Evolutionary conservation across 1,284 basidiomycete species (phyloP).

Genomic region (Omphalotus olearius): DNA sequence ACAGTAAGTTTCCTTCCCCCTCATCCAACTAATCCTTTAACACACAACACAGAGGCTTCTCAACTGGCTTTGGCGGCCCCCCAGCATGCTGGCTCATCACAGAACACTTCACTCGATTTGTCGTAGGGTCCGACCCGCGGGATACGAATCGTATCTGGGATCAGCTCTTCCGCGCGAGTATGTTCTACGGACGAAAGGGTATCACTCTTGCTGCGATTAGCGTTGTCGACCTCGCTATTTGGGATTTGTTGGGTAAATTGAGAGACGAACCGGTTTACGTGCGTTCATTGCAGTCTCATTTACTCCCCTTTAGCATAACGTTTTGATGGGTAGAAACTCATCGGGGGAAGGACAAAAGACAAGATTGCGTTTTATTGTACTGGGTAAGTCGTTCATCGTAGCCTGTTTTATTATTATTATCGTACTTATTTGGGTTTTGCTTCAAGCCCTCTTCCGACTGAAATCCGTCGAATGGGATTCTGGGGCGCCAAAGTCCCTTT

Average conservation of each 20-base stretch:
- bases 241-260: conserved; percentile 51
- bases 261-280: conserved; percentile 45
- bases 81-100: conserved; percentile 52
- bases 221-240: conserved; percentile 35
- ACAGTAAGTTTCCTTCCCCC: conserved; percentile 2
- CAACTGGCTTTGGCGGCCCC: conserved; percentile 47
- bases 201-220: conserved; percentile 36
- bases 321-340: conserved; percentile 35
- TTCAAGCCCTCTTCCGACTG: conserved; percentile 24
- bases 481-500: conserved; percentile 46
- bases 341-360: conserved; percentile 44
- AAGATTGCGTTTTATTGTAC: conserved; percentile 48
- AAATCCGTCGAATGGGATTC: conserved; percentile 45
- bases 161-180: conserved; percentile 36
- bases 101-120: conserved; percentile 46
- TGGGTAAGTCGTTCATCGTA: conserved; percentile 27
- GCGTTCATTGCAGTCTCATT: not conserved
- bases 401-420: not conserved
- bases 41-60: conserved; percentile 29
- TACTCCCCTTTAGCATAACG: not conserved
- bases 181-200: conserved; percentile 51
- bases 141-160: conserved; percentile 44
- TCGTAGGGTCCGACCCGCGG: conserved; percentile 37
- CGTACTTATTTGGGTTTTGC: no score
- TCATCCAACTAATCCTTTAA: not conserved